Evolutionary conservation across 1,284 basidiomycete species (phyloP).

Genomic region (Ganoderma lingzhi): DNA sequence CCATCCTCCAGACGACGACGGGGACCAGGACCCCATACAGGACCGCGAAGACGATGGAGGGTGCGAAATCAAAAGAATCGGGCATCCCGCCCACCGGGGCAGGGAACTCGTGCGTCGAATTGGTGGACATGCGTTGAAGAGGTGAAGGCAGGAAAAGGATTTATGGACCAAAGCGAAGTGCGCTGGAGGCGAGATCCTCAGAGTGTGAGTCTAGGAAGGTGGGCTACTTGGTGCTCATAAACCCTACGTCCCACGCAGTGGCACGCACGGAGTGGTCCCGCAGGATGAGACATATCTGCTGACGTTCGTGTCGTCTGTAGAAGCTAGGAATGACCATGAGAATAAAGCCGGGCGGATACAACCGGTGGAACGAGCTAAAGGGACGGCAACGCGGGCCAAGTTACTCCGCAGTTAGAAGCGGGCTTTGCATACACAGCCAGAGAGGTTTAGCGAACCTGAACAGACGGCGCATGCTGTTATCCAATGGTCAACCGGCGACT

Average conservation of each 20-base stretch:
- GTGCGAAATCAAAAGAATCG: not conserved
- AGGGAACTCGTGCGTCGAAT: slow-evolving; percentile 7
- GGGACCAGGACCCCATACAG: slow-evolving; percentile 30
- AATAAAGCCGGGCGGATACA: not conserved
- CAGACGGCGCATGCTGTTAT: not conserved
- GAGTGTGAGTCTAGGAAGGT: not conserved
- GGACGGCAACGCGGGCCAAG: not conserved
- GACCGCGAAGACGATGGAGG: slow-evolving; percentile 20
- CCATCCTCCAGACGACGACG: slow-evolving; percentile 26
- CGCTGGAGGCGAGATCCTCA: not conserved
- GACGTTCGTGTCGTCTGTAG: not conserved
- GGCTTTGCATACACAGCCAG: not conserved
- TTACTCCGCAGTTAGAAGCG: not conserved
- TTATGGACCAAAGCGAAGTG: not conserved
- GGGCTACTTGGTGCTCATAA: not conserved
- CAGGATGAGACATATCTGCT: not conserved
- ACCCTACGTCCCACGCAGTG: not conserved
- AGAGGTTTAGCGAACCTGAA: not conserved
- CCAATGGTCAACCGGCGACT: not conserved
- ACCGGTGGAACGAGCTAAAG: not conserved
- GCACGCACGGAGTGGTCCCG: not conserved
- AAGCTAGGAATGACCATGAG: not conserved
- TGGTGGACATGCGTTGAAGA: not conserved
- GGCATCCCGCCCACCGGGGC: slow-evolving; percentile 10
- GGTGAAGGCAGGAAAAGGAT: not conserved